phyloP scores from a whole-genome alignment of 345 rosid species.

The Nephelium lappaceum region DNA sequence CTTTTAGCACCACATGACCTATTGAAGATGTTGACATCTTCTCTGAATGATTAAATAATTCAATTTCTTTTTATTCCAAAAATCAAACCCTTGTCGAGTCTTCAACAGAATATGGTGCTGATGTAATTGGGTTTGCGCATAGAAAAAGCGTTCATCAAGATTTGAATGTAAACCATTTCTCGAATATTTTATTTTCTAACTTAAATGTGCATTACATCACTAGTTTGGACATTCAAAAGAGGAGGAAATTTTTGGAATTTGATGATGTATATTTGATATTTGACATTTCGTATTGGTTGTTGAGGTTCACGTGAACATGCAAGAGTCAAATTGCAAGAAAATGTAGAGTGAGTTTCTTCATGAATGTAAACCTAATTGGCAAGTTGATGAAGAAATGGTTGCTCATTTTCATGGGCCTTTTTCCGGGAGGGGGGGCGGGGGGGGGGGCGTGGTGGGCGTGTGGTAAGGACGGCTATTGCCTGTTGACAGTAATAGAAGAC shows the following conservation, averaged over 20 bases:
- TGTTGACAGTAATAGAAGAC: neutral
- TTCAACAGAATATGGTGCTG: conserved; percentile 13
- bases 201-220: neutral
- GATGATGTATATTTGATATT: neutral
- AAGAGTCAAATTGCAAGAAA: neutral
- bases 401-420: too few relatives aligned
- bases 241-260: too few relatives aligned
- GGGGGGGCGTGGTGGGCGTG: too few relatives aligned
- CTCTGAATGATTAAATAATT: neutral
- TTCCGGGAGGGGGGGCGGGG: too few relatives aligned
- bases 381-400: too few relatives aligned
- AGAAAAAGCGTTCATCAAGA: neutral
- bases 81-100: neutral
- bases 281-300: neutral
- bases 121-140: neutral
- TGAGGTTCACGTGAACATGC: neutral
- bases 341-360: neutral
- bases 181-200: too few relatives aligned
- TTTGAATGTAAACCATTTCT: neutral
- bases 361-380: neutral
- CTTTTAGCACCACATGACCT: conserved; percentile 10
- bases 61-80: neutral
- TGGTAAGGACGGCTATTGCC: too few relatives aligned
- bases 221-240: neutral
- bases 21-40: conserved; percentile 17